Base-by-base conservation (phyloP, 345 rosid genomes). In the Eucalyptus sp. region DNA sequence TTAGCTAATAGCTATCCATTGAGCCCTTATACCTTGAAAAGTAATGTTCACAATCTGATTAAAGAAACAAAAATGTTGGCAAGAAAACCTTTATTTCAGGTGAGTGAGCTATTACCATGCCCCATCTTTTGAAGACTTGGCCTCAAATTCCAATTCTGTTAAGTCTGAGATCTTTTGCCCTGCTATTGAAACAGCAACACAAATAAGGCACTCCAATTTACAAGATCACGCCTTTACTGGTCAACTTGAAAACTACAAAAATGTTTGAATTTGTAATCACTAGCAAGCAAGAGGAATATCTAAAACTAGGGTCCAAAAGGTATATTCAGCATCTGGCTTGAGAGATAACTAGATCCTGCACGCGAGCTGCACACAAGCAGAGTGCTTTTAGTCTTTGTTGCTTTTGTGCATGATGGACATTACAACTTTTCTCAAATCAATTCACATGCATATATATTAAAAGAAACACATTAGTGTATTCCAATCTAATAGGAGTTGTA, bases 41-140 rank as follows among this genome's bases (percentile, higher is more conserved):
- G 43, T 37, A 18, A 76, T 37, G 8, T 76, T 76, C 83, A 37
- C 46, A 76, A 37, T 76, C 46, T 76, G 27, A 76, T 76, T 41
- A 68, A 87, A 50, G 31, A 68, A 43, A 46, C 48, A 22, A 62
- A 87, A 31, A 50, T n/a, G 46, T 14, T 68, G 13, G 64, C 29
- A 50, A 33, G 43, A 43, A 22, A 66, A 10, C 52, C 25, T 51
- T 80, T 56, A 13, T 27, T 52, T 66, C 86, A 87, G 14, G 43
- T 18, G 87, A 13, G 11, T 43, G 43, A 83, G 80, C 81, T 71
- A 93, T 90, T 90, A 94, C 97, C 97, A 95, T 88, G 97, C 97
- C 76, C 93, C 95, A 87, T 95, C 97, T 93, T 94, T 95, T 43
- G 94, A 93, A 89, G 97, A 95, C 85, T 89, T 93, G 81, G 97